Base-by-base conservation (phyloP, 768 basidiomycete genomes). In the Kwoniella shandongensis region DNA sequence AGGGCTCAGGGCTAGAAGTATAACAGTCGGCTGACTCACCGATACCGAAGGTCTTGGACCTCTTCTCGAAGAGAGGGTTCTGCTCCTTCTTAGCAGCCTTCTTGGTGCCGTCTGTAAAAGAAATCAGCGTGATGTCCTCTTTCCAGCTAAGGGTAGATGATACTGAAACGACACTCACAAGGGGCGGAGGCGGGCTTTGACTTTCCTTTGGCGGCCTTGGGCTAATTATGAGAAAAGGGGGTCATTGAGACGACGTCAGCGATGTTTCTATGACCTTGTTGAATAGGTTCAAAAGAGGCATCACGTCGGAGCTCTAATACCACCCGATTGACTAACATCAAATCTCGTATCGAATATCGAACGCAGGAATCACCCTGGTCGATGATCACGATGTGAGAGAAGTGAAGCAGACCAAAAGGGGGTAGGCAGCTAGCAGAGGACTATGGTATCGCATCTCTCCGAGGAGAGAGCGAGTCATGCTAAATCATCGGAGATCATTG, bases 61-160 rank as follows among this genome's bases (percentile, higher is more conserved):
- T 81, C 53, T 91, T 77, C 82, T 97, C 92, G 78, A 97, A 96
- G 68, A 98, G 85, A 70, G 94, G 94, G 83, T 97, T 97, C 82
- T 93, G 94, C 56, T 76, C 65, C 51, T 70, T 57, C 78, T 85
- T 85, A 80, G 89, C 89, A 82, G 82, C 83, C 70, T 69, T 72
- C 71, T 86, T 86, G 75, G 88, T 87, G 70, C 76, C 76, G 71
- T 66, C 63, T 61, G 53, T 32, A 36, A 39, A 7, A 23, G 6
- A 17, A 23, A 5, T 26, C 11, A 55, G 25, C 25, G 23, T 17
- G 25, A 22, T 13, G 7, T 12, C 35, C 12, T 15, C 17, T n/a
- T 51, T 29, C 39, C 3, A 23, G 52, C 17, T 39, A 36, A 32
- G 26, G 3, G 18, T 23, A 46, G 15, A 17, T 8, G 3, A 39